Percentiles rank a stretch among this genome's conserved stretches.
Evolutionary conservation across 1,139 yeast genomes (phyloP).

Genomic region (Pichia norvegensis): DNA sequence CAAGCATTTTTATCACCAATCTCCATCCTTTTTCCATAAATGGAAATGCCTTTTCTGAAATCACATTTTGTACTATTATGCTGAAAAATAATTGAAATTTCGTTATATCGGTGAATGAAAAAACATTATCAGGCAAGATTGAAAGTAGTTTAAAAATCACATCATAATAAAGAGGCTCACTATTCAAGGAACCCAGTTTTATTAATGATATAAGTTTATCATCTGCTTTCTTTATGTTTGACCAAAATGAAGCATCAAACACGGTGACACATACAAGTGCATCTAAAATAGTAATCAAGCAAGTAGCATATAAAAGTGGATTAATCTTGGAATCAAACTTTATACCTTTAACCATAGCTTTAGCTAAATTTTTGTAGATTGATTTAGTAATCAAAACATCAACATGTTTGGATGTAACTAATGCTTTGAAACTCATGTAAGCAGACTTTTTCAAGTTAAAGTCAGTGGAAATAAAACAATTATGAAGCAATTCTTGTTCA

Average conservation of each 20-base stretch:
- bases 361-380: conserved; percentile 40
- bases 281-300: conserved; percentile 44
- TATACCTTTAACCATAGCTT: conserved; percentile 44
- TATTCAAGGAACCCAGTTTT: conserved; percentile 45
- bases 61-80: conserved; percentile 25
- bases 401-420: conserved; percentile 13
- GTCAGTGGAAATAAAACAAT: conserved; percentile 33
- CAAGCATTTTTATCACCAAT: conserved; percentile 16
- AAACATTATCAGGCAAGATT: conserved; percentile 21
- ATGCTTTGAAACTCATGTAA: conserved; percentile 31
- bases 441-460: conserved; percentile 41
- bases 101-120: conserved; percentile 13
- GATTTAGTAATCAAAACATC: conserved; percentile 23
- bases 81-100: conserved; percentile 21
- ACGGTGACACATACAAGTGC: conserved; percentile 37
- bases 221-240: conserved; percentile 34
- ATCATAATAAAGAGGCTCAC: conserved; percentile 43
- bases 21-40: conserved; percentile 24
- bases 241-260: conserved; percentile 43
- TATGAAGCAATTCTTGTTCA: conserved; percentile 39
- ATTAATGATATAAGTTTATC: conserved; percentile 41
- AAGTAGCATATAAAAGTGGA: conserved; percentile 36
- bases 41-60: conserved; percentile 20
- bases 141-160: conserved; percentile 21
- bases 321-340: conserved; percentile 33